A percentile compares a stretch with the other conserved stretches of the same genome.
These are phyloP conservation scores for Fistulifera pelliculosa DNA, from an alignment of 108 stramenopile genomes.

Conservation along the genomic window DNA sequence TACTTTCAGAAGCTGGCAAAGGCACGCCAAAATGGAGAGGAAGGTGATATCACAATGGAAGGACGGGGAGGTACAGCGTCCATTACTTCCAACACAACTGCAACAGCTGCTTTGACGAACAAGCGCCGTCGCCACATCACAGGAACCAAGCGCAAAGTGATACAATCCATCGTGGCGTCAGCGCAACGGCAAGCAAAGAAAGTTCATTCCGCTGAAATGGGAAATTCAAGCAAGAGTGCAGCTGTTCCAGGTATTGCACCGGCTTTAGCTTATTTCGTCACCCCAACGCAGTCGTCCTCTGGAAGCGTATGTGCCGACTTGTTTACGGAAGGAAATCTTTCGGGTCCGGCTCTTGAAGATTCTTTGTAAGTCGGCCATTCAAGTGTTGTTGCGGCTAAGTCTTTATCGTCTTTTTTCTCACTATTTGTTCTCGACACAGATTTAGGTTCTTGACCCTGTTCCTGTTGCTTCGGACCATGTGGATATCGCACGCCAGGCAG, in stretches of 20 bases:
- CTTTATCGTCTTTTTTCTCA: too few species aligned
- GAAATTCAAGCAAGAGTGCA: constrained; percentile 13
- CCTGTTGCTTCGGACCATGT: constrained; percentile 39
- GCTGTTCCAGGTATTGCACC: constrained; percentile 50
- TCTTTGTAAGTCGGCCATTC: constrained; percentile 59
- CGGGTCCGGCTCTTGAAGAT: constrained; percentile 69
- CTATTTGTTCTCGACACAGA: constrained; percentile 27
- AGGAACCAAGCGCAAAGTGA: constrained; percentile 72
- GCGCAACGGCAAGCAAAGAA: constrained; percentile 60
- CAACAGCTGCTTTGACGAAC: constrained; percentile 15
- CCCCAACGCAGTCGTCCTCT: constrained; percentile 9
- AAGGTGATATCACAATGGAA: constrained; percentile 53
- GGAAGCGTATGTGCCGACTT: constrained; percentile 6
- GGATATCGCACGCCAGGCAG: constrained; percentile 64
- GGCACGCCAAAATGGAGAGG: constrained; percentile 79
- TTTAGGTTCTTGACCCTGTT: constrained; percentile 70
- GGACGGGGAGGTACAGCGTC: constrained; percentile 31
- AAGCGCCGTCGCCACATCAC: constrained; percentile 45
- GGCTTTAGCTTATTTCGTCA: constrained; percentile 54
- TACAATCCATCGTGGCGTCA: constrained; percentile 63
- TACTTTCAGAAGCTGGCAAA: constrained; percentile 98
- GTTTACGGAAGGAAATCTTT: constrained; percentile 41
- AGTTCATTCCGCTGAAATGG: constrained; percentile 28
- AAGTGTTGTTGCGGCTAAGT: too few species aligned
- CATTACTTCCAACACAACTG: constrained; percentile 16